Percentiles rank a stretch among this genome's conserved stretches.
Conservation (phyloP, 2,329 filamentous ascomycete species). For the Sporothrix dimorphospora region DNA sequence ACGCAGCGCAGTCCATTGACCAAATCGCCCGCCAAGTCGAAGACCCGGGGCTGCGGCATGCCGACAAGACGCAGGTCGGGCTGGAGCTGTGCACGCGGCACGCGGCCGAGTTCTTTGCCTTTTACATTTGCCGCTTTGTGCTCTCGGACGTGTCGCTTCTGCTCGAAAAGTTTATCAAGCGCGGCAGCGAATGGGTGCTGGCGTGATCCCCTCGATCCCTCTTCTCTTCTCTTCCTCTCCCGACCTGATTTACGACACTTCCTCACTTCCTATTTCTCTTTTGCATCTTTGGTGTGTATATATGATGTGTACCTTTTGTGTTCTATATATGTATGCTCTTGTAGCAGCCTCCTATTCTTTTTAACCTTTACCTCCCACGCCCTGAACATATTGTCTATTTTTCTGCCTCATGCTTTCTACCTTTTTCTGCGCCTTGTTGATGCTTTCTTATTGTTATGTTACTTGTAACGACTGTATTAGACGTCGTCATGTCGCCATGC, state of each 20-base stretch:
- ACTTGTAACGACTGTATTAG: conserved; percentile 9
- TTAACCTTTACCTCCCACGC: not conserved
- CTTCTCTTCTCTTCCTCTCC: not conserved
- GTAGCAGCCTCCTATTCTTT: not conserved
- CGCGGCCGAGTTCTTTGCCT: conserved; percentile 95
- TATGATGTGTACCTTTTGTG: not conserved
- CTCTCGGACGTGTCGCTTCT: conserved; percentile 80
- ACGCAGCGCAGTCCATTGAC: conserved; percentile 89
- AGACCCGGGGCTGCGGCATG: conserved; percentile 88
- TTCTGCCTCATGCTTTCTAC: not conserved
- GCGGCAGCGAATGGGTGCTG: conserved; percentile 90
- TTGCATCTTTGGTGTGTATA: conserved; percentile 6
- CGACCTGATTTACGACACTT: not conserved
- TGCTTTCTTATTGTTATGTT: not conserved
- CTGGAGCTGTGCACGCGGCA: conserved; percentile 91
- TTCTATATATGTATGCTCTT: conserved; percentile 1
- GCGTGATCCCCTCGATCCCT: conserved; percentile 34
- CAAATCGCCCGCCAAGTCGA: conserved; percentile 96
- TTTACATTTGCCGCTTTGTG: conserved; percentile 96
- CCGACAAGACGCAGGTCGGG: conserved; percentile 91
- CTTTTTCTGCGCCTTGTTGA: not conserved
- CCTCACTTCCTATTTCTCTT: not conserved
- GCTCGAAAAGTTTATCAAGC: conserved; percentile 96
- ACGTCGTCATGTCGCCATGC: conserved; percentile 15
- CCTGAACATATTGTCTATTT: conserved; percentile 13